Evolutionary conservation across 2,329 filamentous ascomycete species (phyloP).

Genomic region (Huntiella bhutanensis): DNA sequence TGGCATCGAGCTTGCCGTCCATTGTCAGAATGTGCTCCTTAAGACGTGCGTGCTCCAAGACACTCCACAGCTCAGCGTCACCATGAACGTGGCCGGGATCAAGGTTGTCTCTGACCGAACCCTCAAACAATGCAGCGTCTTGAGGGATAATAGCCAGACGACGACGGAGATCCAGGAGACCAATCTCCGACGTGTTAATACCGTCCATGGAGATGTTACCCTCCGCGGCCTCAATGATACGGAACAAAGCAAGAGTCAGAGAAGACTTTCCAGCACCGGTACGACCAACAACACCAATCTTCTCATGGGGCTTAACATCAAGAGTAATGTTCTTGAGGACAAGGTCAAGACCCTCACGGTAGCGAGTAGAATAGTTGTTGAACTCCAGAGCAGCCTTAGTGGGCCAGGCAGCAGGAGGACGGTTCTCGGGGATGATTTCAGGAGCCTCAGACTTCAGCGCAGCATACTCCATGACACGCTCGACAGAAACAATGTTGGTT

Average conservation of each 20-base stretch:
- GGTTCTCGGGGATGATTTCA: conserved; percentile 74
- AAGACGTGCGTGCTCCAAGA: conserved; percentile 80
- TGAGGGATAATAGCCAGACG: conserved; percentile 94
- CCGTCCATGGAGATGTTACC: conserved; percentile 80
- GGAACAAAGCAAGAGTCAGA: conserved; percentile 78
- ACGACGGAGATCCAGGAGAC: conserved; percentile 69
- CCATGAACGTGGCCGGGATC: conserved; percentile 90
- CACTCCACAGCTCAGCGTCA: conserved; percentile 93
- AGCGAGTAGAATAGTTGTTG: conserved; percentile 84
- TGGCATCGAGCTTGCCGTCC: conserved; percentile 77
- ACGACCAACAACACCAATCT: conserved; percentile 91
- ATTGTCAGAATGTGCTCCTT: conserved; percentile 78
- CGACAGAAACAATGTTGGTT: conserved; percentile 98
- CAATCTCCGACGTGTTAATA: conserved; percentile 77
- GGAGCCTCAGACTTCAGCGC: conserved; percentile 80
- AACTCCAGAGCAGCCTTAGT: conserved; percentile 75
- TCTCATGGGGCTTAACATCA: conserved; percentile 88
- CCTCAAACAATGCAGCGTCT: conserved; percentile 89
- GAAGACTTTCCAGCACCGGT: conserved; percentile 95
- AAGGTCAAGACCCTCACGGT: conserved; percentile 73
- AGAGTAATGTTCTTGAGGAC: conserved; percentile 86
- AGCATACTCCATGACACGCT: conserved; percentile 92
- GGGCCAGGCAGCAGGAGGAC: conserved; percentile 82
- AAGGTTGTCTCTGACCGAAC: conserved; percentile 81
- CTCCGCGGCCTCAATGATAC: conserved; percentile 73